These are phyloP conservation scores for Glycine latifolia DNA, from an alignment of 306 rosid species.

Conservation along the genomic window DNA sequence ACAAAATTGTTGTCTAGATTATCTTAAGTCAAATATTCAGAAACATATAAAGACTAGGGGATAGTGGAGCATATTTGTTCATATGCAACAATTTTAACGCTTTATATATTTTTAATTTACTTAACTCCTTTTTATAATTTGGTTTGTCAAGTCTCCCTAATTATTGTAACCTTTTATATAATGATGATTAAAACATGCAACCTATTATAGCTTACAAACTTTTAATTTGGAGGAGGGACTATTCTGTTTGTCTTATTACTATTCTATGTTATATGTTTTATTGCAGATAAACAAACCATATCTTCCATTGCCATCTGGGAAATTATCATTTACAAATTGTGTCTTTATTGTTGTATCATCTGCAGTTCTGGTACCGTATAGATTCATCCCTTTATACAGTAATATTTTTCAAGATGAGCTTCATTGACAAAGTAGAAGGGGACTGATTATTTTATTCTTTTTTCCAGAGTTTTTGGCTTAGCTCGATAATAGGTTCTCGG, in stretches of 20 bases:
- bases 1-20: background rate
- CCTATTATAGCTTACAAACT: background rate
- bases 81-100: background rate
- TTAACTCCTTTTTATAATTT: background rate
- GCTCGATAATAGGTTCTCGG: background rate
- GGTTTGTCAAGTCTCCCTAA: background rate
- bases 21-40: background rate
- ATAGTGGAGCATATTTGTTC: background rate
- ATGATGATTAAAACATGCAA: background rate
- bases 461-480: background rate
- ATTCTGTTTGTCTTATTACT: background rate
- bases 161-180: background rate
- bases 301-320: conserved; percentile 48
- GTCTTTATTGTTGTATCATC: background rate
- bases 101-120: background rate
- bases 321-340: conserved; percentile 67
- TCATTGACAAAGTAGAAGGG: background rate
- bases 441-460: background rate
- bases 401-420: background rate
- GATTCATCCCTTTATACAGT: background rate
- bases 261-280: background rate
- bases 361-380: conserved; percentile 63
- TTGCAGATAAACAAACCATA: conserved; percentile 86
- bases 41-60: too few species aligned
- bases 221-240: background rate